Percentiles rank a stretch among this genome's conserved stretches.
Conservation (phyloP, 305 asterid species). For the Solanum hybrid region DNA sequence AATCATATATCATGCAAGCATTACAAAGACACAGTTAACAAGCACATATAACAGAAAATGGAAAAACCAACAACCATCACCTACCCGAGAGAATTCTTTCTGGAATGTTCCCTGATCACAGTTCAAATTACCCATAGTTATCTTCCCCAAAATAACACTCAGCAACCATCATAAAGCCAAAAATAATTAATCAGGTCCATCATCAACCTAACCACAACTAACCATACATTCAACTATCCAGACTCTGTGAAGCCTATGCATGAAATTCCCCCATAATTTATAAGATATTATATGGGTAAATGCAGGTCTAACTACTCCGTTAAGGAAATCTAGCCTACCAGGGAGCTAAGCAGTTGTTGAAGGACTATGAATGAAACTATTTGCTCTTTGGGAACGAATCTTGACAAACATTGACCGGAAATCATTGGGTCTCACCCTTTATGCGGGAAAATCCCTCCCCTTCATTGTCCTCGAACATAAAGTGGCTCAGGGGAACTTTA, state of each 20-base stretch:
- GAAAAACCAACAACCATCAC: not conserved
- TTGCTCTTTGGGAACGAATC: not conserved
- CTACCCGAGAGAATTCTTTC: not conserved
- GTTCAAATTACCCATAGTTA: not conserved
- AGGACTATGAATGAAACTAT: not conserved
- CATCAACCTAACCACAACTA: not conserved
- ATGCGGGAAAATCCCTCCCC: too few relatives aligned
- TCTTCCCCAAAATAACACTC: not conserved
- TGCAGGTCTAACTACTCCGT: not conserved
- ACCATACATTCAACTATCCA: not conserved
- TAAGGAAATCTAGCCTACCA: not conserved
- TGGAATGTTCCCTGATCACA: not conserved
- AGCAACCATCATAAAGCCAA: not conserved
- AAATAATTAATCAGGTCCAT: not conserved
- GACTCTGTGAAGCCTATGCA: not conserved
- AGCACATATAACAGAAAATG: not conserved
- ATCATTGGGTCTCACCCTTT: too few relatives aligned
- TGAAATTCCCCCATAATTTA: not conserved
- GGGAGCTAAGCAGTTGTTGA: not conserved
- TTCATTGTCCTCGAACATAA: too few relatives aligned
- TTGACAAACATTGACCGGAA: too few relatives aligned
- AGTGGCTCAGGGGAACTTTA: too few relatives aligned
- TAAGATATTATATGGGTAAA: not conserved
- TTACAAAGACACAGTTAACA: not conserved
- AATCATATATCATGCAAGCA: not conserved